Evolutionary conservation across 345 rosid genomes (phyloP), one percentile per base, ranked within the genome.

Genomic region (Murraya paniculata): DNA sequence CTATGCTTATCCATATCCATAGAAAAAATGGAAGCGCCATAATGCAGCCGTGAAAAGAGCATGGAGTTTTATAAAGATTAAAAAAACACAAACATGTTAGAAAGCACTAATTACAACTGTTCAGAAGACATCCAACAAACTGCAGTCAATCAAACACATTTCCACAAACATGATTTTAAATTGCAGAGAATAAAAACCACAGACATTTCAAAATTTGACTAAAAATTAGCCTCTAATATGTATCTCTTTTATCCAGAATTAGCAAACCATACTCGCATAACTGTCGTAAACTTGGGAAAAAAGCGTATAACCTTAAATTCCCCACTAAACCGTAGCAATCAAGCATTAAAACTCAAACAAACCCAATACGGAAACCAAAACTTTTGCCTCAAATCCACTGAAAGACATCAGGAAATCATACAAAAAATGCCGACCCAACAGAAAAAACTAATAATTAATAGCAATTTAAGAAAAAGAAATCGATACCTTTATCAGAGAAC

Each of bases 401-500:
- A 73, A 72, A 45, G 9, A 61, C 64, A 68, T 19, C 24, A 64
- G 36, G 57, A 65, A 45, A 50, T 28, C 38, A 35, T 70, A 24
- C 58, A n/a, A 9, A 48, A 35, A 75, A 2, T 5, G 14, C 68
- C 30, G 55, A 74, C 24, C 31, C 28, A 21, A 62, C 64, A 66
- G 31, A 31, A 64, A 48, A 22, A 27, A 35, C 57, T 53, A 68
- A 45, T 18, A 60, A 78, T 60, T 24, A 62, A 45, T 11, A 30
- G 6, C n/a, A 66, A 76, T 6, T 11, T 19, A 19, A 56, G 22
- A 18, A 21, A 64, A 80, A 79, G 39, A 13, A 45, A 13, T 14
- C 24, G 24, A 30, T 86, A 94, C 99, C 98, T 89, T 97, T 97
- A 65, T 94, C 99, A 73, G 97, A 73, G 84, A 97, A 94, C 59